A percentile compares a stretch with the other conserved stretches of the same genome.
Evolutionary conservation across 768 basidiomycete species (phyloP).

Genomic region (Agrocybe chaxingu): DNA sequence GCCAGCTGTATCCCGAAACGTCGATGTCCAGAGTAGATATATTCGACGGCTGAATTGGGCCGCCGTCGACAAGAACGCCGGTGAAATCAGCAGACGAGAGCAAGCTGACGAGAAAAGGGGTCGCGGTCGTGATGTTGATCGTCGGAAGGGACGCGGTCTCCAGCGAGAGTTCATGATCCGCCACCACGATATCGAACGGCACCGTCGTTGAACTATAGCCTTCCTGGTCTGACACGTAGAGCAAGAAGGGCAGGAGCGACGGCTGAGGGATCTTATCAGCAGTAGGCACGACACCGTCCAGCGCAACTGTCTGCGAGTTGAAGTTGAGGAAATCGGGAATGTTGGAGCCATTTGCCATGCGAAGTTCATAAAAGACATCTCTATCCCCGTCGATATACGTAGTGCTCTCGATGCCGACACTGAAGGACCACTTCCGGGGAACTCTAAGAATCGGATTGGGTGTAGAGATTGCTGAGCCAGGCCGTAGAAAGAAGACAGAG

Average conservation of each 20-base stretch:
- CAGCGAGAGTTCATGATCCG: conserved; percentile 64
- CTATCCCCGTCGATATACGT: conserved; percentile 49
- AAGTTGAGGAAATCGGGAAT: conserved; percentile 79
- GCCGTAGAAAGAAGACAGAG: conserved; percentile 69
- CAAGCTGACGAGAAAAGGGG: conserved; percentile 49
- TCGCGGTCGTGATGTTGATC: conserved; percentile 67
- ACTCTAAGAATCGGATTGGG: conserved; percentile 61
- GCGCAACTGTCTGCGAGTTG: conserved; percentile 61
- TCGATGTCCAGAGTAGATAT: conserved; percentile 59
- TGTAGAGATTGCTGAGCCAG: conserved; percentile 52
- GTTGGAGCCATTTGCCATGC: conserved; percentile 61
- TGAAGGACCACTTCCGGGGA: conserved; percentile 85
- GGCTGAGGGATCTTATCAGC: conserved; percentile 36
- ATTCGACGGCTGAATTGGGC: conserved; percentile 53
- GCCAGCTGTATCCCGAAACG: conserved; percentile 55
- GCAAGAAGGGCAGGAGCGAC: conserved; percentile 43
- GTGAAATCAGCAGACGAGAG: conserved; percentile 55
- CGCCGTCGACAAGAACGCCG: conserved; percentile 62
- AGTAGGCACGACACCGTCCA: conserved; percentile 74
- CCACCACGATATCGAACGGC: conserved; percentile 65
- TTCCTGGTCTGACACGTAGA: conserved; percentile 70
- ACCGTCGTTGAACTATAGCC: conserved; percentile 64
- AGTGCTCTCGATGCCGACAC: conserved; percentile 71
- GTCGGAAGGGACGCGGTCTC: conserved; percentile 46
- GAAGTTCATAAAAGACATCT: conserved; percentile 60